These are phyloP conservation scores for Alternaria sp. DNA, from an alignment of 2,329 filamentous ascomycete genomes.

Conservation along the genomic window DNA sequence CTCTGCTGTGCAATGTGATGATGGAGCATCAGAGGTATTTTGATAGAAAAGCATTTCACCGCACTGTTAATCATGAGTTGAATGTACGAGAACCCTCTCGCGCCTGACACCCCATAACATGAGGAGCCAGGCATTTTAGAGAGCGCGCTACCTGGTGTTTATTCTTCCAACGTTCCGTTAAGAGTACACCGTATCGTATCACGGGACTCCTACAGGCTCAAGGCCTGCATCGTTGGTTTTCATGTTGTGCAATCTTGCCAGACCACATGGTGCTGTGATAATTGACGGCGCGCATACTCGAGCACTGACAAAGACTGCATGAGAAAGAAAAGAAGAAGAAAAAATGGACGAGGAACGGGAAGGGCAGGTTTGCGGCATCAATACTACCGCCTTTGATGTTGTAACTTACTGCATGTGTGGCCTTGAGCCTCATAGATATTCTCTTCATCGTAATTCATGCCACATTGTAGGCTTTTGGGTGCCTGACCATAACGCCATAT, in stretches of 20 bases:
- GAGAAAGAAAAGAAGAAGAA: neutral
- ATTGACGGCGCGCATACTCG: neutral
- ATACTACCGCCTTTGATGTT: conserved; percentile 7
- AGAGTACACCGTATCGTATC: conserved; percentile 46
- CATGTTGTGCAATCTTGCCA: conserved; percentile 6
- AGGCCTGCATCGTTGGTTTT: conserved; percentile 56
- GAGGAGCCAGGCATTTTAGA: conserved; percentile 2
- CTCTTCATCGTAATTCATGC: conserved; percentile 11
- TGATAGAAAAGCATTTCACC: neutral
- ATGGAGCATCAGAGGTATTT: neutral
- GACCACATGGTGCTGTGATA: neutral
- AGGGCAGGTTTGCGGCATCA: neutral
- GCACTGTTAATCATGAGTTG: neutral
- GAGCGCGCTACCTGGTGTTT: conserved; percentile 23
- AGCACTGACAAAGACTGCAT: neutral
- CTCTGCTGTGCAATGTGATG: neutral
- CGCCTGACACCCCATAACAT: neutral
- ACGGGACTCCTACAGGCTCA: conserved; percentile 55
- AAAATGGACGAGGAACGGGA: neutral
- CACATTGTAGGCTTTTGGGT: conserved; percentile 11
- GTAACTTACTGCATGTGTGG: conserved; percentile 10
- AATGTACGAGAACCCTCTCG: neutral
- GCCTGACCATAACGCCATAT: conserved; percentile 6
- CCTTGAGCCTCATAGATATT: neutral
- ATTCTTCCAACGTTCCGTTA: conserved; percentile 60